Base-by-base conservation (phyloP, 805 yeast genomes). In the Sugiyamaella chiloensis region DNA sequence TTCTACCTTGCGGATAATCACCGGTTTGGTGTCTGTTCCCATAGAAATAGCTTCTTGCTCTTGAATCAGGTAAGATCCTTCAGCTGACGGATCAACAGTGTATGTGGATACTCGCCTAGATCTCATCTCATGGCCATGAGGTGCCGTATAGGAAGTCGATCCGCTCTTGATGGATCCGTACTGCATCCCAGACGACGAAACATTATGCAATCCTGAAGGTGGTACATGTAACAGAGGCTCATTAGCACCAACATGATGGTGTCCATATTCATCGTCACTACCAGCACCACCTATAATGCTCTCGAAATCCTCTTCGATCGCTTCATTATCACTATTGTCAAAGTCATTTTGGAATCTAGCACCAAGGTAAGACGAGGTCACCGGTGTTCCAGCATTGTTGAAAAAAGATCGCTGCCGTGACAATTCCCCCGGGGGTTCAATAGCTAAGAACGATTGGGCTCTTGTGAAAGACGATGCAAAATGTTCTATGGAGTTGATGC, bases 401-500 rank as follows among this genome's bases (percentile, higher is more conserved):
- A 86, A 83, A 53, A 76, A 86, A 0, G 89, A 81, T 55, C 95
- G 68, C 24, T 75, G 68, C 11, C 61, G 46, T 20, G 44, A 35
- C 19, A 58, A 30, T 2, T 49, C 57, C 30, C 50, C 48, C 27
- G 76, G 71, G 1, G 74, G 67, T 46, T 76, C 82, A 48, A 78
- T 71, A 5, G 80, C 76, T 57, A 73, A 78, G 55, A 85, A 79
- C 2, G 88, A 79, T 62, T 86, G 91, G 1, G 95, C 93, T 61
- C 96, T 75, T 32, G 80, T 76, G 60, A 75, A 80, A 0, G 95
- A 87, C 11, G 86, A 79, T 1, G 95, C 95, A 66, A 87, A 87
- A 47, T 85, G 80, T 49, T 83, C 80, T 35, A 87, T 62, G 1
- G 93, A 84, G 65, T 85, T 85, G 19, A 71, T 19, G 6, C 43